Base-by-base conservation (phyloP, 148 eudicot species). In the Camellia japonica region DNA sequence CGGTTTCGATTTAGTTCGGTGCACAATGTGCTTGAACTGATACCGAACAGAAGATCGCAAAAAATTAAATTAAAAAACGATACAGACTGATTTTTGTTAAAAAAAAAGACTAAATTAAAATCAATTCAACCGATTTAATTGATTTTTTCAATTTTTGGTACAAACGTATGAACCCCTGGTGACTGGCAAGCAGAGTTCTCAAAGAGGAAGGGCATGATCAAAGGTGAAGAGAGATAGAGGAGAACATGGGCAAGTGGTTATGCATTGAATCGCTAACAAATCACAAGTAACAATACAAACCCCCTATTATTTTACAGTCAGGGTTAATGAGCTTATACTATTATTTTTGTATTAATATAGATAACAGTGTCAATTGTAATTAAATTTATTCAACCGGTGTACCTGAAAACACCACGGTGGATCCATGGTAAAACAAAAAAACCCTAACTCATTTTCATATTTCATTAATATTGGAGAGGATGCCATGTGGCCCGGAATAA, bases 251-350 rank as follows among this genome's bases (percentile, higher is more conserved):
- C 72, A 66, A 76, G 58, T 42, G 71, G 72, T 47, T 49, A 49
- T 52, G 49, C 73, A 67, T 78, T 68, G 80, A 78, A 78, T 78
- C 73, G 55, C 80, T 56, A 78, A 78, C 67, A 43, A 69, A 5
- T 42, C 13, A 14, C 54, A 69, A 41, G 3, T 4, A 44, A 11
- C 51, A 18, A 13, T 18, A 64, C 38, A 18, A 64, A 30, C 38
- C 38, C 68, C n/a, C 8, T 1, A 23, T 20, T 18, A 43, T 61
- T 78, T 42, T 68, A 66, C 38, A 55, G 65, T 78, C 42, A n/a
- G 74, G 52, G 52, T 49, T 49, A 49, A 5, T 49, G 52, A 49
- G 52, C 52, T 49, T 30, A 30, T 30, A 30, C 38, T 30, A 30
- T 30, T 30, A 1, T 30, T 30, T 30, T 30, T 30, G 38, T 30